These are phyloP conservation scores for Rugonectria rugulosa DNA, from an alignment of 2,329 filamentous ascomycete genomes.

Conservation along the genomic window DNA sequence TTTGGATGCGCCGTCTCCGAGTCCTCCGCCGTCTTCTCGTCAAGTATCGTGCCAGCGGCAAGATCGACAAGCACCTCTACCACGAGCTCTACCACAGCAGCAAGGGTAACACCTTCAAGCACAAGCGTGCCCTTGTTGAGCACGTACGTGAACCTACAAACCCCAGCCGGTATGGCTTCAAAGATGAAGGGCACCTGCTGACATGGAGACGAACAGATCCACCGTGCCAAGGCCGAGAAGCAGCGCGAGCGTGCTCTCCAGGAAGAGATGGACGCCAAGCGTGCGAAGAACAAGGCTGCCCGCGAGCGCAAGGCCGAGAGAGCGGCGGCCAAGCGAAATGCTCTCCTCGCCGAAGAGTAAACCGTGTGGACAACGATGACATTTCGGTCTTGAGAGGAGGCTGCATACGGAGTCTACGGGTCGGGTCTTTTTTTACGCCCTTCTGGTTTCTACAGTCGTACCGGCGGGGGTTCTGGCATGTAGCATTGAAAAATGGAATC, in stretches of 20 bases:
- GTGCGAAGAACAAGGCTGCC: slow-evolving; percentile 99
- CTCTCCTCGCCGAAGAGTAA: slow-evolving; percentile 74
- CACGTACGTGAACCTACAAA: slow-evolving; percentile 77
- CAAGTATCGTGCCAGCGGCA: slow-evolving; percentile 99
- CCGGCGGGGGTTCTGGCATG: slow-evolving; percentile 62
- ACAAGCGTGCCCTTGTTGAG: slow-evolving; percentile 99
- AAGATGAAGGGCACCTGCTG: slow-evolving; percentile 17
- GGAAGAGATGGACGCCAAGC: slow-evolving; percentile 99
- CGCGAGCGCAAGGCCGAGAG: slow-evolving; percentile 98
- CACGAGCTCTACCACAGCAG: slow-evolving; percentile 99
- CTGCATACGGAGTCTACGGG: slow-evolving; percentile 68
- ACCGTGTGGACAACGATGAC: slow-evolving; percentile 54
- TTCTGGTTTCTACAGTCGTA: slow-evolving; percentile 57
- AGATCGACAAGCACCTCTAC: slow-evolving; percentile 99
- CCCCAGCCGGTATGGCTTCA: neutral
- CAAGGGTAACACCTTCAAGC: slow-evolving; percentile 99
- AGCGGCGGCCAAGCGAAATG: slow-evolving; percentile 87
- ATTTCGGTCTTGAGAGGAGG: slow-evolving; percentile 60
- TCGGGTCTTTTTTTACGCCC: slow-evolving; percentile 60
- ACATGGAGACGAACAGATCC: slow-evolving; percentile 71
- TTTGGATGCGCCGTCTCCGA: slow-evolving; percentile 99
- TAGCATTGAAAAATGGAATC: slow-evolving; percentile 65
- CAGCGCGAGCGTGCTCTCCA: slow-evolving; percentile 93
- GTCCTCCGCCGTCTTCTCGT: slow-evolving; percentile 98
- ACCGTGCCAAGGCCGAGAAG: slow-evolving; percentile 99